These are phyloP conservation scores for Fusarium multiceps DNA, from an alignment of 2,329 filamentous ascomycete species.

Conservation along the genomic window DNA sequence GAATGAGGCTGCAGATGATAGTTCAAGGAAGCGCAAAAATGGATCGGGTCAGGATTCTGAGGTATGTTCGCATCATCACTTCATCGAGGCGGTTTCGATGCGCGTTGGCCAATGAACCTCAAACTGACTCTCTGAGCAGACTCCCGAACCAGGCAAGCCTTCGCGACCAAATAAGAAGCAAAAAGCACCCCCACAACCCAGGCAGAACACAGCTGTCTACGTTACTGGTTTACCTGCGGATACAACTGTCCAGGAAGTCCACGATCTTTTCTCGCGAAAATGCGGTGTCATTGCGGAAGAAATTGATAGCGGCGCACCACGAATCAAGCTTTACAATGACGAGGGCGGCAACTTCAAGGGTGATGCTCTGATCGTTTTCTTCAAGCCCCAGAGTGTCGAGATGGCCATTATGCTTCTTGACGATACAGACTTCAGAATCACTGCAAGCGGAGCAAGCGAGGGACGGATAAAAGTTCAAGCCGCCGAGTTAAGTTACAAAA, in stretches of 20 bases:
- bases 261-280: conserved; percentile 83
- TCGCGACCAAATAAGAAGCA: conserved; percentile 58
- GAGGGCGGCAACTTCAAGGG: conserved; percentile 89
- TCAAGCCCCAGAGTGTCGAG: conserved; percentile 91
- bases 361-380: conserved; percentile 92
- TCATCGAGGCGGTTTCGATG: not conserved
- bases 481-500: conserved; percentile 93
- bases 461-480: conserved; percentile 83
- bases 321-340: conserved; percentile 93
- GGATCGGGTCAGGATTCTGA: conserved; percentile 53
- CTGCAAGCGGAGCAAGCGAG: conserved; percentile 59
- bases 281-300: conserved; percentile 94
- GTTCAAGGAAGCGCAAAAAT: conserved; percentile 58
- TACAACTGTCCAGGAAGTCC: conserved; percentile 81
- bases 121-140: conserved; percentile 35
- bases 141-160: conserved; percentile 50
- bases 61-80: conserved; percentile 52
- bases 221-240: conserved; percentile 88
- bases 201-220: conserved; percentile 90
- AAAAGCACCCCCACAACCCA: conserved; percentile 61
- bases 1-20: conserved; percentile 42
- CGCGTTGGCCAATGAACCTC: not conserved
- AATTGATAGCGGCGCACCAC: conserved; percentile 85
- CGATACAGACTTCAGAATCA: conserved; percentile 82
- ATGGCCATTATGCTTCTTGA: conserved; percentile 85